phyloP scores from a whole-genome alignment of 805 yeast genomes.

The Saturnispora quitensis region DNA sequence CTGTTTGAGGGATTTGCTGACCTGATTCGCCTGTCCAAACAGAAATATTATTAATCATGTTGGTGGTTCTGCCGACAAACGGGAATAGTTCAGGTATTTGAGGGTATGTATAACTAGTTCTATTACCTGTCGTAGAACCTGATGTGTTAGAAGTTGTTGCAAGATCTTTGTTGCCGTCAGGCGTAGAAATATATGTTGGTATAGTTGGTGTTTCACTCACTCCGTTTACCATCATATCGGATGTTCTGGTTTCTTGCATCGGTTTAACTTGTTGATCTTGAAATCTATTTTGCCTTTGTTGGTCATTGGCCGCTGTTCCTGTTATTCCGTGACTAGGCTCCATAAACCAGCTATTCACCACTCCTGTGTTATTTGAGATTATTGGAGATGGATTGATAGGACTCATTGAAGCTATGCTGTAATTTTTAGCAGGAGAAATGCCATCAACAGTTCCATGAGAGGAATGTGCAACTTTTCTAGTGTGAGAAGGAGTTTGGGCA shows the following conservation, averaged over 20 bases:
- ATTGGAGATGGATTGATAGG: conserved; percentile 5
- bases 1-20: conserved; percentile 31
- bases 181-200: conserved; percentile 2
- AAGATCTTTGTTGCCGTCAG: background rate
- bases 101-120: conserved; percentile 3
- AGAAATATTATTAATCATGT: conserved; percentile 52
- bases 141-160: conserved; percentile 2
- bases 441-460: background rate
- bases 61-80: conserved; percentile 41
- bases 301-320: background rate
- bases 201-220: background rate
- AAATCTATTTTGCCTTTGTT: background rate
- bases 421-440: background rate
- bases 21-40: conserved; percentile 49
- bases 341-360: conserved; percentile 4
- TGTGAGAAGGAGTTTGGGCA: background rate
- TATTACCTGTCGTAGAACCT: conserved; percentile 1
- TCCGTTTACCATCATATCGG: background rate
- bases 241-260: background rate
- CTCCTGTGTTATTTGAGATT: background rate
- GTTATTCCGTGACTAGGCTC: background rate
- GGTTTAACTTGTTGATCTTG: background rate
- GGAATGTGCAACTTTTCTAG: background rate
- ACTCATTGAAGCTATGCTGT: background rate
- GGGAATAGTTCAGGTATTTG: conserved; percentile 24